These are phyloP conservation scores for Dioscorea zingiberensis DNA, from an alignment of 106 monocot species.

Conservation along the genomic window DNA sequence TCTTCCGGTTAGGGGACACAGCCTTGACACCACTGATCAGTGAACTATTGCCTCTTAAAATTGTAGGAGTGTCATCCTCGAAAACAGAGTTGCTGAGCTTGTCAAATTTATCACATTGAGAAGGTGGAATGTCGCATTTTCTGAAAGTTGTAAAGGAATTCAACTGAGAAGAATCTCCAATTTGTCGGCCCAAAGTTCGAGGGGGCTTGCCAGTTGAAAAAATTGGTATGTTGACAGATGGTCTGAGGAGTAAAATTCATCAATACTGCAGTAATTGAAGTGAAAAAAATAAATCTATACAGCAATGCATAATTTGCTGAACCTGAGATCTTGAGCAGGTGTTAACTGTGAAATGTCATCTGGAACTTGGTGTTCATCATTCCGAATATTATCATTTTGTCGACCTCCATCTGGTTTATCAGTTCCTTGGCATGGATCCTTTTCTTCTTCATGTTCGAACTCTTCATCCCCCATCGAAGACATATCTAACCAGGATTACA, in stretches of 20 bases:
- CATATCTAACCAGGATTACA: slow-evolving; percentile 6
- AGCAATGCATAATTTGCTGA: background rate
- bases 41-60: background rate
- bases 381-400: slow-evolving; percentile 31
- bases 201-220: slow-evolving; percentile 61
- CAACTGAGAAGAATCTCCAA: background rate
- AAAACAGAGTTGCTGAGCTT: background rate
- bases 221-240: slow-evolving; percentile 23
- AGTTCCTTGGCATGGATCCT: slow-evolving; percentile 27
- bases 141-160: background rate
- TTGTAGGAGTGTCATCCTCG: background rate
- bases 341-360: slow-evolving; percentile 35
- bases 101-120: background rate
- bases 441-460: slow-evolving; percentile 40
- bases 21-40: background rate
- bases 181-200: background rate
- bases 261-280: background rate
- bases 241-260: slow-evolving; percentile 19
- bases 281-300: background rate
- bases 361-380: slow-evolving; percentile 15
- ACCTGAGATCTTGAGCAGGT: slow-evolving; percentile 60
- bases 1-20: background rate
- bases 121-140: background rate
- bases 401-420: slow-evolving; percentile 27
- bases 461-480: slow-evolving; percentile 31